Base-by-base conservation (phyloP, 441 rosid species). In the Corymbia calophylla region DNA sequence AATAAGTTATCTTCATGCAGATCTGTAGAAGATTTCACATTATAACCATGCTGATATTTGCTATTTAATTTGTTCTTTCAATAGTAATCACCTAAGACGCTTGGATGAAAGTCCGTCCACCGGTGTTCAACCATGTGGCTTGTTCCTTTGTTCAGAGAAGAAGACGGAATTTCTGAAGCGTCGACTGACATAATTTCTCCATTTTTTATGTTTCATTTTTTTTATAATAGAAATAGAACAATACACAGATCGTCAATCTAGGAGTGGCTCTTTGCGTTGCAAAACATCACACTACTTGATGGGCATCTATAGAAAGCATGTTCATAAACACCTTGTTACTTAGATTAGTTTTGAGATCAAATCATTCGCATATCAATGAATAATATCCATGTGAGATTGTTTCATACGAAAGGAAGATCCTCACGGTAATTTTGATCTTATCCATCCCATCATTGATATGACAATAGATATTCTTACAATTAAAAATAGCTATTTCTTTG, bases 251-350 rank as follows among this genome's bases (percentile, higher is more conserved):
- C 2, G 60, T 56, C 5, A 3, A 56, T 56, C 60, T 56, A 1
- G 27, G 29, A 56, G 29, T 23, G 60, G 29, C 29, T 27, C 60
- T 56, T 56, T 23, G 60, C 29, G 29, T 21, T 56, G 29, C 60
- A 21, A 56, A 56, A 27, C 29, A 56, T 56, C 60, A 56, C 60
- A 21, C 60, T 56, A 56, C 27, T 56, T 0, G 5, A 56, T 23
- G 0, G 60, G 60, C 60, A 56, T 56, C 60, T 56, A 56, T 56
- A 23, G 60, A 56, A 56, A 56, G 23, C 0, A 21, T 56, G 29
- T 21, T 56, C 60, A 9, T 21, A 21, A 56, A 25, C 60, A 56
- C 0, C 60, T 21, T 56, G 60, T 0, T 0, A 56, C 60, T 56
- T 9, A 21, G 60, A 56, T 27, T 56, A 56, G 9, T 56, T 56